Percentiles rank a stretch among this genome's conserved stretches.
These are phyloP conservation scores for Flaveria ramosissima DNA, from an alignment of 129 eudicot genomes.

Conservation along the genomic window DNA sequence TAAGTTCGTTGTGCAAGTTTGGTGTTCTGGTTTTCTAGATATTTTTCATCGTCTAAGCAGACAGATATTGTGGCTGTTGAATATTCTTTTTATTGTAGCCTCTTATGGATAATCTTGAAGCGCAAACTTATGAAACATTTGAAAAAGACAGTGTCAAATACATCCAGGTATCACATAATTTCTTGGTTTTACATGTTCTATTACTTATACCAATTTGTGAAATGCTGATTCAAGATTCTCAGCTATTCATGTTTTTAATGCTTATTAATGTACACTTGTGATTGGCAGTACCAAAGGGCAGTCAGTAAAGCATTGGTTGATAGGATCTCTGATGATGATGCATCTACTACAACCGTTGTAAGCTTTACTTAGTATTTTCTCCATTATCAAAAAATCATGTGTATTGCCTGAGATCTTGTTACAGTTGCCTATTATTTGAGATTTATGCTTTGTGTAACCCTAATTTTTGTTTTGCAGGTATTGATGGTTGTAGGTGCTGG, in stretches of 20 bases:
- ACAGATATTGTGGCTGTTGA: constrained; percentile 8
- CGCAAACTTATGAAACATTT: constrained; percentile 95
- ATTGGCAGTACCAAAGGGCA: constrained; percentile 86
- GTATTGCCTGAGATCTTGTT: background rate
- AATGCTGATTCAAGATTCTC: background rate
- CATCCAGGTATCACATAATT: constrained; percentile 57
- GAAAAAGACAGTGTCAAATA: constrained; percentile 88
- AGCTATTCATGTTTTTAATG: constrained; percentile 10
- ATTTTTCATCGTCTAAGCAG: background rate
- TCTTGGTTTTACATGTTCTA: background rate
- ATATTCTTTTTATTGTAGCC: constrained; percentile 58
- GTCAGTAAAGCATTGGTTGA: constrained; percentile 83
- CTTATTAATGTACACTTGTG: constrained; percentile 1
- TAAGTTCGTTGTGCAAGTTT: constrained; percentile 34
- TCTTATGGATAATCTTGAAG: constrained; percentile 98
- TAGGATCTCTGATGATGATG: constrained; percentile 75
- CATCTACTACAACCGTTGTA: constrained; percentile 65
- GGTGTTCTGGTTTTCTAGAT: background rate
- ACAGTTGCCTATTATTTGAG: background rate
- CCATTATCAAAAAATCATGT: background rate
- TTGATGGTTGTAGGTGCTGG: constrained; percentile 99
- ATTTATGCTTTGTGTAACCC: constrained; percentile 18
- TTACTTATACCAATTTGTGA: background rate
- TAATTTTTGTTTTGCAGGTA: constrained; percentile 43
- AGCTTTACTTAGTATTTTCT: constrained; percentile 29